Percentiles rank a stretch among this genome's conserved stretches.
Conservation (phyloP, 495 filamentous ascomycete genomes). For the Apodospora peruviana region DNA sequence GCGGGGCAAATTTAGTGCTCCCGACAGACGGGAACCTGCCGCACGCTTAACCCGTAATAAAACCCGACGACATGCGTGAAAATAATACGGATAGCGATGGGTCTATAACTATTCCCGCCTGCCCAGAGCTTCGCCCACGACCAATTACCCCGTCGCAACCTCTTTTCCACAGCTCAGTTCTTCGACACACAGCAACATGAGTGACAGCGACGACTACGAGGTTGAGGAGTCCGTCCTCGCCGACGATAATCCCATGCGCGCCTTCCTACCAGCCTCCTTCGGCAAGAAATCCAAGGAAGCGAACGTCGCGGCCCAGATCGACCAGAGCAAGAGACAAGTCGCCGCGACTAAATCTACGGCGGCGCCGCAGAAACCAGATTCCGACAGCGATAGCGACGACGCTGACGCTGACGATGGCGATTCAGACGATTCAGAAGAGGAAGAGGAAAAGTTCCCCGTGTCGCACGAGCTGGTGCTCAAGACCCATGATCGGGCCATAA, state of each 20-base stretch:
- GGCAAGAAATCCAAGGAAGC: constrained; percentile 72
- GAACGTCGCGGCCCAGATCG: constrained; percentile 73
- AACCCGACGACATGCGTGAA: no score
- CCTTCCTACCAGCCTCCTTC: constrained; percentile 77
- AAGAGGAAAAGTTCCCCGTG: constrained; percentile 86
- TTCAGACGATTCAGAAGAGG: constrained; percentile 54
- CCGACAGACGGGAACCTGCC: no score
- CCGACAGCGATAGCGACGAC: constrained; percentile 37
- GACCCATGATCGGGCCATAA: constrained; percentile 86
- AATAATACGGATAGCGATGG: no score
- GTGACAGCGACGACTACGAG: constrained; percentile 57
- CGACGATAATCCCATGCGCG: constrained; percentile 71
- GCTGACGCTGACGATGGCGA: constrained; percentile 46
- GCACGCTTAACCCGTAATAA: no score
- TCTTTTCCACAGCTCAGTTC: no score
- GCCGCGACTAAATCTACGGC: constrained; percentile 23
- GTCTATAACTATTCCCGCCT: no score
- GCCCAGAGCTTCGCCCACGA: no score
- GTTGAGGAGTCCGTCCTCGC: constrained; percentile 45
- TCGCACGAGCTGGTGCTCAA: constrained; percentile 90
- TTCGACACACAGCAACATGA: constrained; percentile 39
- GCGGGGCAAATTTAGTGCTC: no score
- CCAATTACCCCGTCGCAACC: no score
- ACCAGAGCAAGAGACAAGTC: constrained; percentile 65
- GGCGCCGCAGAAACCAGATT: constrained; percentile 25